Conservation (phyloP, 139 green algal species). For the Auxenochlorella protothecoides region DNA sequence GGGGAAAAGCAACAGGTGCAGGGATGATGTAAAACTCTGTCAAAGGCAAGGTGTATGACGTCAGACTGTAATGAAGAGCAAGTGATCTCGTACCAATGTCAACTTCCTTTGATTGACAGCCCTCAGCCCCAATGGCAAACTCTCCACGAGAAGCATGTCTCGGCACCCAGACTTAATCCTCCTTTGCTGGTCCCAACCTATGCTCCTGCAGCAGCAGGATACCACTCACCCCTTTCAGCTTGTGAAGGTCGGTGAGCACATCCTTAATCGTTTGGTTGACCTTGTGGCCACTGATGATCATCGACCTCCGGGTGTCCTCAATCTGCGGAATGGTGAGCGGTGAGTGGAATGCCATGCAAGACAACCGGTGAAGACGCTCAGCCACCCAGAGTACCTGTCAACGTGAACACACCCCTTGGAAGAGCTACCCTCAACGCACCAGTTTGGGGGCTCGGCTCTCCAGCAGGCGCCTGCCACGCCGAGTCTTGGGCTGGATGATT, state of each 20-base stretch:
- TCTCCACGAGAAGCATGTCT: not conserved
- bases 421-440: constrained; percentile 27
- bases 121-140: too few species aligned
- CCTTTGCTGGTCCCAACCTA: not conserved
- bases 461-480: constrained; percentile 46
- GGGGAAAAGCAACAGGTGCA: not conserved
- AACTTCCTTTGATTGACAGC: too few species aligned
- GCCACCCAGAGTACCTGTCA: not conserved
- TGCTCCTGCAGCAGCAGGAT: not conserved
- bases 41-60: too few species aligned
- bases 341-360: not conserved
- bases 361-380: not conserved
- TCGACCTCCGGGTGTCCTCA: constrained; percentile 57
- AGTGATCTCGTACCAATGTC: too few species aligned
- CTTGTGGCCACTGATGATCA: constrained; percentile 62
- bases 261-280: constrained; percentile 62
- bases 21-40: not conserved
- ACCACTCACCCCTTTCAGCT: constrained; percentile 58
- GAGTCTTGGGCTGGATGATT: constrained; percentile 60
- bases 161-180: not conserved
- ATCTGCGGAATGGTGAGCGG: constrained; percentile 31
- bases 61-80: too few species aligned
- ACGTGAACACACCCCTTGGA: not conserved
- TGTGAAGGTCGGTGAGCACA: constrained; percentile 57
- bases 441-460: constrained; percentile 64